These are phyloP conservation scores for Aspergillus vadensis DNA, from an alignment of 2,329 filamentous ascomycete species.

Conservation along the genomic window DNA sequence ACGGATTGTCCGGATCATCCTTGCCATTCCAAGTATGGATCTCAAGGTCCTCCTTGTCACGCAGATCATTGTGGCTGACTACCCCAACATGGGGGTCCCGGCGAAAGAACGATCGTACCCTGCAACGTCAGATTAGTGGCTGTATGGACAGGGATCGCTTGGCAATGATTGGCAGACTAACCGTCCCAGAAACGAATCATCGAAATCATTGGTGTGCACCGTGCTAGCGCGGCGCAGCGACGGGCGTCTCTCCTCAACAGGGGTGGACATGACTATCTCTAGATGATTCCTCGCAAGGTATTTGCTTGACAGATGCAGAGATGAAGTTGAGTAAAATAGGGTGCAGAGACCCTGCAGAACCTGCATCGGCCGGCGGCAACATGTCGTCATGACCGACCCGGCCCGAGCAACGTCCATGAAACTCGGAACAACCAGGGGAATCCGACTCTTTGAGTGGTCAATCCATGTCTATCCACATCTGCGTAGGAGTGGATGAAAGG, in stretches of 20 bases:
- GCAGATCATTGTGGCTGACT: conserved; percentile 25
- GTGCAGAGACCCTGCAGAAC: background rate
- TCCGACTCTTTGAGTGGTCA: background rate
- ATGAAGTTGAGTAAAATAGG: background rate
- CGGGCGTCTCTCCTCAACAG: background rate
- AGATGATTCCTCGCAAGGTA: background rate
- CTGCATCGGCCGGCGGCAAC: conserved; percentile 1
- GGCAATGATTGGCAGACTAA: conserved; percentile 1
- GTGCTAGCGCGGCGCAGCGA: conserved; percentile 22
- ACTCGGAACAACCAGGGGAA: background rate
- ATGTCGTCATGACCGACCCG: conserved; percentile 21
- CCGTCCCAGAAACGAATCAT: conserved; percentile 28
- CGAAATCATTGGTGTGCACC: conserved; percentile 27
- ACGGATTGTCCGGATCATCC: conserved; percentile 36
- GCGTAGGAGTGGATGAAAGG: background rate
- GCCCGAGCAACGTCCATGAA: background rate
- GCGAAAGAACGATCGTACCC: conserved; percentile 27
- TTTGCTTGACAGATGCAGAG: background rate
- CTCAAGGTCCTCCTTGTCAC: conserved; percentile 27
- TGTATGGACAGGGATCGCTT: too few species aligned
- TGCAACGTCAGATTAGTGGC: conserved; percentile 3
- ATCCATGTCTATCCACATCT: background rate
- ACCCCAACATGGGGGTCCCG: conserved; percentile 30
- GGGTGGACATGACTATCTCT: background rate
- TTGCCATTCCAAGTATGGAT: conserved; percentile 34